Conservation (phyloP, 164 flowering plant genomes). For the Stephania japonica region DNA sequence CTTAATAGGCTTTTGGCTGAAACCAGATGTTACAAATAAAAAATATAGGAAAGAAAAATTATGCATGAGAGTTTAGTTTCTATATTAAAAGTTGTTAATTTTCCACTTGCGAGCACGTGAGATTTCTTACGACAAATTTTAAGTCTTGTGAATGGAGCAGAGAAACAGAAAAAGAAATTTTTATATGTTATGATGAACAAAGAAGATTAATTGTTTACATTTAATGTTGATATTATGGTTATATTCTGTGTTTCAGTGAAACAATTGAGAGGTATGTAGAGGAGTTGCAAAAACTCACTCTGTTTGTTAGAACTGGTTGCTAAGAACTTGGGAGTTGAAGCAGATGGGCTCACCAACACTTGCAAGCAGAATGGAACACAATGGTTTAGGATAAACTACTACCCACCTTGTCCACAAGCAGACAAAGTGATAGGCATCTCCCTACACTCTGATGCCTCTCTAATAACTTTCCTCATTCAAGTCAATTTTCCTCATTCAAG, state of each 20-base stretch:
- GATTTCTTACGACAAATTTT: no score
- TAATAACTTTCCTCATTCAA: constrained; percentile 42
- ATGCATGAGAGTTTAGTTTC: no score
- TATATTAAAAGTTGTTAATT: no score
- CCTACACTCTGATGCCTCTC: constrained; percentile 43
- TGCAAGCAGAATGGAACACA: constrained; percentile 31
- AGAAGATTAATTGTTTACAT: no score
- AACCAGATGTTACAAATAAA: no score
- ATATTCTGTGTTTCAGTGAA: background rate
- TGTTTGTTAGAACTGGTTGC: constrained; percentile 5
- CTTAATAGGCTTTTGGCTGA: no score
- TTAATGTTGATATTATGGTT: no score
- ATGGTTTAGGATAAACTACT: constrained; percentile 46
- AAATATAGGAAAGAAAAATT: no score
- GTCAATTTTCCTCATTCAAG: constrained; percentile 39
- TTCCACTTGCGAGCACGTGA: no score
- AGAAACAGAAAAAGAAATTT: no score
- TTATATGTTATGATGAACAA: no score
- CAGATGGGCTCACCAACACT: constrained; percentile 18
- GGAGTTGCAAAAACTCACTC: background rate
- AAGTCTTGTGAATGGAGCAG: no score
- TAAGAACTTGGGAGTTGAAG: constrained; percentile 9
- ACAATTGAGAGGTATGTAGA: background rate
- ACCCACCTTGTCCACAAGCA: constrained; percentile 53
- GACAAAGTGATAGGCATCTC: constrained; percentile 33